A percentile compares a stretch with the other conserved stretches of the same genome.
Evolutionary conservation across 371 early-diverging fungal genomes (phyloP).

Genomic region (Mortierella sp.): DNA sequence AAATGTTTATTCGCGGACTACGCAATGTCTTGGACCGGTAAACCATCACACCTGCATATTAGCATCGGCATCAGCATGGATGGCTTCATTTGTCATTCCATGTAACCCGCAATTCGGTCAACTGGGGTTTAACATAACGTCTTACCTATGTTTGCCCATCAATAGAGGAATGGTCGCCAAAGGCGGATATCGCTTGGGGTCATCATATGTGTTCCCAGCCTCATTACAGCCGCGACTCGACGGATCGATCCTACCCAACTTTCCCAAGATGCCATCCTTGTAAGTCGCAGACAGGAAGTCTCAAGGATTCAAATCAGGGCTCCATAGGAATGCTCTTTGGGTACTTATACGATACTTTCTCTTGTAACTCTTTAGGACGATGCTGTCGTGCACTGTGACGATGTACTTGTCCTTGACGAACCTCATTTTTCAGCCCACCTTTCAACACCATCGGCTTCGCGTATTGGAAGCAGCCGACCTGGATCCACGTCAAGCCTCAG

Average conservation of each 20-base stretch:
- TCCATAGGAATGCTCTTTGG: neutral
- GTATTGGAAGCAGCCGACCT: constrained; percentile 29
- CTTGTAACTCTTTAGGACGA: constrained; percentile 25
- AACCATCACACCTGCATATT: neutral
- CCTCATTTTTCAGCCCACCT: constrained; percentile 50
- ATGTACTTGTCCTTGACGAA: constrained; percentile 50
- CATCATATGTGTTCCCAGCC: constrained; percentile 48
- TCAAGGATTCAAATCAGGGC: neutral
- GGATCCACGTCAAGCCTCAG: constrained; percentile 17
- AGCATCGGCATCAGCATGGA: neutral
- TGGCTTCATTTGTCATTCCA: neutral
- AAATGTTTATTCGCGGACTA: constrained; percentile 48
- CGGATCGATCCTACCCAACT: constrained; percentile 41
- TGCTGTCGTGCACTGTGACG: constrained; percentile 45
- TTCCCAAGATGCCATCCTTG: constrained; percentile 46
- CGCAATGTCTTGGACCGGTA: constrained; percentile 56
- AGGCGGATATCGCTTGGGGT: constrained; percentile 51
- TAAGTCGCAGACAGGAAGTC: constrained; percentile 14
- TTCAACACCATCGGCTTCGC: constrained; percentile 50
- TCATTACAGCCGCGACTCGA: constrained; percentile 41
- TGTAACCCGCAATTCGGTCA: neutral
- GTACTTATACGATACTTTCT: neutral
- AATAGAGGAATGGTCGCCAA: constrained; percentile 44
- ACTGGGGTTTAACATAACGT: neutral
- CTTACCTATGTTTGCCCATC: neutral